Conservation (phyloP, 1,284 basidiomycete genomes). For the Leccinum proximum region DNA sequence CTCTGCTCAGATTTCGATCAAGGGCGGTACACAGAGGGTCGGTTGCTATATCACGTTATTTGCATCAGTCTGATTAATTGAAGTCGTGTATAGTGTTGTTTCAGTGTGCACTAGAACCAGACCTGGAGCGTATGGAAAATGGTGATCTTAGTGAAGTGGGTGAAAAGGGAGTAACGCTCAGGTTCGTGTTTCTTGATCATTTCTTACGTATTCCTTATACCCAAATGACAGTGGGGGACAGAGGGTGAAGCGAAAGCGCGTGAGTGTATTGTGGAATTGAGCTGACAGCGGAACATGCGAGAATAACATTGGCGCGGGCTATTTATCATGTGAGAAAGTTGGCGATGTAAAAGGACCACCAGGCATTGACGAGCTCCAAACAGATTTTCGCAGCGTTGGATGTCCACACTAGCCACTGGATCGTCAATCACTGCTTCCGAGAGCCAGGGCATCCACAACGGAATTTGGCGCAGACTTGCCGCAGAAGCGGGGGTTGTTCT, state of each 20-base stretch:
- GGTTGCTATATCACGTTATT: neutral
- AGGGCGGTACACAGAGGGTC: slow-evolving; percentile 11
- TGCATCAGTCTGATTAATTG: neutral
- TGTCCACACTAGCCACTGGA: slow-evolving; percentile 65
- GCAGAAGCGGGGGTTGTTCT: slow-evolving; percentile 13
- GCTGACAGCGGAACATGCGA: slow-evolving; percentile 22
- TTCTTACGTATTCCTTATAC: neutral
- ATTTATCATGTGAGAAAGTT: slow-evolving; percentile 37
- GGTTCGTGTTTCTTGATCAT: slow-evolving; percentile 9
- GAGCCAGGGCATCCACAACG: slow-evolving; percentile 2
- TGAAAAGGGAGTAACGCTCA: slow-evolving; percentile 30
- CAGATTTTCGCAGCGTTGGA: slow-evolving; percentile 34
- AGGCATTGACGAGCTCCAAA: slow-evolving; percentile 26
- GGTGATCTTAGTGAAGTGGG: slow-evolving; percentile 43
- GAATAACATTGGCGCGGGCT: slow-evolving; percentile 41
- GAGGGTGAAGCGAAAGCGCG: slow-evolving; percentile 6
- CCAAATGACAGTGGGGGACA: slow-evolving; percentile 8
- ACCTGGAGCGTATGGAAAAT: slow-evolving; percentile 54
- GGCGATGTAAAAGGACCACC: neutral
- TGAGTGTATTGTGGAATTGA: neutral
- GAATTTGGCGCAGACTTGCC: slow-evolving; percentile 23
- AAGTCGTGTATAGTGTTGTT: slow-evolving; percentile 38
- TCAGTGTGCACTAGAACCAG: slow-evolving; percentile 57
- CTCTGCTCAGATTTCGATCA: slow-evolving; percentile 10
- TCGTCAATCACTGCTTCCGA: slow-evolving; percentile 71